These are phyloP conservation scores for Fulvia fulva DNA, from an alignment of 2,329 filamentous ascomycete species.

Conservation along the genomic window DNA sequence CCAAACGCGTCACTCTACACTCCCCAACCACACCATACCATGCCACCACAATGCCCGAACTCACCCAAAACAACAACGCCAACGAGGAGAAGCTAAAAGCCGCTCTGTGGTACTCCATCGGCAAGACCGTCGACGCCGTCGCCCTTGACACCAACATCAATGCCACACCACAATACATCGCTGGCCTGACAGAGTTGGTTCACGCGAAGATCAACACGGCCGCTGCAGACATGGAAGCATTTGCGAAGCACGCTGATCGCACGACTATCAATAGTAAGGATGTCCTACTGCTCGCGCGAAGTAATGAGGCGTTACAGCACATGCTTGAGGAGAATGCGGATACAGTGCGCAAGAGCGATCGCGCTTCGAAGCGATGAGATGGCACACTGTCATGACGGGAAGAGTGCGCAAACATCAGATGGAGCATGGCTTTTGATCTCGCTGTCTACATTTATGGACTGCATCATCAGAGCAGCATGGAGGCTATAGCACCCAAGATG, in stretches of 20 bases:
- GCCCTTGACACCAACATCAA: constrained; percentile 70
- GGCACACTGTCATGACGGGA: too few species aligned
- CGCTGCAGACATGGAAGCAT: constrained; percentile 58
- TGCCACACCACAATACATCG: constrained; percentile 58
- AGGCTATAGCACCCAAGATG: not conserved
- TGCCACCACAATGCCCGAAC: constrained; percentile 1
- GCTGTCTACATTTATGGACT: constrained; percentile 3
- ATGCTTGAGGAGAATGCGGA: constrained; percentile 70
- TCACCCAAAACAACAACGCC: constrained; percentile 11
- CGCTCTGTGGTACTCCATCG: constrained; percentile 77
- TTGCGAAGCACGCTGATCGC: constrained; percentile 73
- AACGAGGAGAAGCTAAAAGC: constrained; percentile 69
- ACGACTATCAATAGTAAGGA: constrained; percentile 79
- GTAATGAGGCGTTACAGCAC: constrained; percentile 78
- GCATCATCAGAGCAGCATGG: not conserved
- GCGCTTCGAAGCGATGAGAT: constrained; percentile 5
- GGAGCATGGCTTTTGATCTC: not conserved
- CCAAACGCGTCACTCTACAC: too few species aligned
- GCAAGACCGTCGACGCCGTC: constrained; percentile 85
- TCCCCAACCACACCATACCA: not conserved
- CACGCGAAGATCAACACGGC: constrained; percentile 66
- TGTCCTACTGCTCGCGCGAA: constrained; percentile 77
- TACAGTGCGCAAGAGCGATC: constrained; percentile 28
- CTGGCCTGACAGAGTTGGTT: constrained; percentile 74
- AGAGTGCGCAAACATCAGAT: not conserved